Conservation (phyloP, 768 basidiomycete genomes). For the Mycena belliarum region DNA sequence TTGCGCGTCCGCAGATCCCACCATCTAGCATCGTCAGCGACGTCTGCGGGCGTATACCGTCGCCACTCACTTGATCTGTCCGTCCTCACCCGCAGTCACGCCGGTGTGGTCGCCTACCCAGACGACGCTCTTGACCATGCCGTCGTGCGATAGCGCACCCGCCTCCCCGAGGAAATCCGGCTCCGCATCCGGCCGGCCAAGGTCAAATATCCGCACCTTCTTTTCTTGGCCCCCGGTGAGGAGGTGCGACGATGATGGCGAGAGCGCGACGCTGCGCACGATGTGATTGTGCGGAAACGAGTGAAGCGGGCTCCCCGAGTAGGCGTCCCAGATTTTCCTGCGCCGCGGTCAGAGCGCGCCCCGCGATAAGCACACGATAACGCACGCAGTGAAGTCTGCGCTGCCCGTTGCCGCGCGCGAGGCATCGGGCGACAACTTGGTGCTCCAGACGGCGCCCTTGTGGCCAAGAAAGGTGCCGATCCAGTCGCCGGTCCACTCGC, state of each 20-base stretch:
- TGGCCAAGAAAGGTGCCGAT: constrained; percentile 90
- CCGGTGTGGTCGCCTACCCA: constrained; percentile 90
- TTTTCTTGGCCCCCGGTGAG: constrained; percentile 97
- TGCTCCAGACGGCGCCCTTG: constrained; percentile 97
- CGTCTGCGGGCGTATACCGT: background rate
- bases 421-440: constrained; percentile 85
- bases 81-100: constrained; percentile 91
- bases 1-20: constrained; percentile 89
- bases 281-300: constrained; percentile 99
- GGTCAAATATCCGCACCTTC: constrained; percentile 94
- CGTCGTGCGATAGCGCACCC: constrained; percentile 74
- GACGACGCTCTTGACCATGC: constrained; percentile 88
- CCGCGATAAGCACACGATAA: constrained; percentile 10
- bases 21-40: constrained; percentile 62
- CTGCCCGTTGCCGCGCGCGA: constrained; percentile 89
- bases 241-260: constrained; percentile 66
- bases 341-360: constrained; percentile 16
- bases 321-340: constrained; percentile 97
- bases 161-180: constrained; percentile 75
- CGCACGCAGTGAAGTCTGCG: constrained; percentile 97
- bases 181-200: constrained; percentile 82
- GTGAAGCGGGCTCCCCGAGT: constrained; percentile 81
- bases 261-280: constrained; percentile 91
- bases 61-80: constrained; percentile 73
- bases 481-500: constrained; percentile 99